phyloP scores from a whole-genome alignment of 768 basidiomycete genomes.

The Hysterangium stoloniferum region DNA sequence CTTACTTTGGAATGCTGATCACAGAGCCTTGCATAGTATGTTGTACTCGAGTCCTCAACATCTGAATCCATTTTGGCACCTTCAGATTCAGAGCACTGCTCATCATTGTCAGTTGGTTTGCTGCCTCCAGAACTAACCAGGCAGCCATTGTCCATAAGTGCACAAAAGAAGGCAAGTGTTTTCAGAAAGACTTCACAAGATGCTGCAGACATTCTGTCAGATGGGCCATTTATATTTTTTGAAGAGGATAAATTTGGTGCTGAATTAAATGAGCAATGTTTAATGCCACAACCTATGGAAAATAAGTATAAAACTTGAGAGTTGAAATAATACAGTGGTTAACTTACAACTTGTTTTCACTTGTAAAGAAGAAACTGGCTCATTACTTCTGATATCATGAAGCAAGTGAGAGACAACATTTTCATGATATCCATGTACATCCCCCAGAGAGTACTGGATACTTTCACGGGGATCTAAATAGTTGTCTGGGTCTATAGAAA shows the following conservation, averaged over 20 bases:
- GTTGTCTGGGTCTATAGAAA: not conserved
- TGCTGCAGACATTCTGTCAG: not conserved
- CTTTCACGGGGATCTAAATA: not conserved
- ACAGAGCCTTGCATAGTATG: not conserved
- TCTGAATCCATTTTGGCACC: constrained; percentile 4
- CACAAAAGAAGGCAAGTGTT: constrained; percentile 19
- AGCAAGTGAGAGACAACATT: not conserved
- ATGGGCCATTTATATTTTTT: not conserved
- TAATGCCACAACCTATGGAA: constrained; percentile 3
- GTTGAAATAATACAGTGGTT: no score
- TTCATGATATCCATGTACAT: not conserved
- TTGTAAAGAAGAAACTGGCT: not conserved
- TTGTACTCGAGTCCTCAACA: not conserved
- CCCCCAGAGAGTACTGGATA: constrained; percentile 8
- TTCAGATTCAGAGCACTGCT: constrained; percentile 1
- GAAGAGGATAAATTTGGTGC: no score
- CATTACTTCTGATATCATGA: not conserved
- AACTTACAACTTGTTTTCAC: not conserved
- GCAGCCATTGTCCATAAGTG: constrained; percentile 17
- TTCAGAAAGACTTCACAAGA: constrained; percentile 16
- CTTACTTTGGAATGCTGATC: not conserved
- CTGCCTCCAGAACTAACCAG: constrained; percentile 7
- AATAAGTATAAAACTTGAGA: not conserved
- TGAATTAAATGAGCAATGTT: constrained; percentile 6
- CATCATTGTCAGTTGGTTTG: not conserved